Conservation (phyloP, 208 protist genomes). For the Leishmania gerbilli region DNA sequence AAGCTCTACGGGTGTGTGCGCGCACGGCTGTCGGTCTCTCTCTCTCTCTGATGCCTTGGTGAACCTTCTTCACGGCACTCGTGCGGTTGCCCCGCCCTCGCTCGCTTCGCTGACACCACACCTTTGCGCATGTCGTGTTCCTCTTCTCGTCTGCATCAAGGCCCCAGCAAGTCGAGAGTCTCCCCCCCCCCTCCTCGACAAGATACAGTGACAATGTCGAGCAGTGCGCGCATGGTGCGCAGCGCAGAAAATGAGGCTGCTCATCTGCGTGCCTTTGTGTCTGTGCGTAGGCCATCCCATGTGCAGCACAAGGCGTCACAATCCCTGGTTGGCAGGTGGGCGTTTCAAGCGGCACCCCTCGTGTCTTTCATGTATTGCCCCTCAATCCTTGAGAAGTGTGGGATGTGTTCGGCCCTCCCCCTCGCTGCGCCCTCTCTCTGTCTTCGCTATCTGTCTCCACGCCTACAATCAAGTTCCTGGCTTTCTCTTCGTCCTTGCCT, state of each 20-base stretch:
- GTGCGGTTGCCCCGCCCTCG: not conserved
- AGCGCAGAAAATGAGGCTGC: not conserved
- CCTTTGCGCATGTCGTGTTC: not conserved
- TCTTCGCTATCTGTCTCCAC: not conserved
- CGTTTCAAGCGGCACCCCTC: not conserved
- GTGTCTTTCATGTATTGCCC: not conserved
- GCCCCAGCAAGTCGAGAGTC: not conserved
- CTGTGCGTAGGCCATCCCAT: constrained; percentile 15
- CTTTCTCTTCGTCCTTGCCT: not conserved
- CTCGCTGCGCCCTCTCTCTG: not conserved
- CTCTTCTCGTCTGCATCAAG: not conserved
- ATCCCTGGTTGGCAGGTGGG: not conserved
- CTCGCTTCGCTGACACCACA: not conserved
- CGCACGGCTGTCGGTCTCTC: not conserved
- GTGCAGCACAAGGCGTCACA: not conserved
- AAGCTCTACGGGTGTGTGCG: not conserved
- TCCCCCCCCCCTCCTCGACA: not conserved
- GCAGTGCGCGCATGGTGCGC: not conserved
- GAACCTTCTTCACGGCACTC: not conserved
- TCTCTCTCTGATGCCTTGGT: not conserved
- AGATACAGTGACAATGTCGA: not conserved
- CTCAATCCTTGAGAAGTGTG: not conserved
- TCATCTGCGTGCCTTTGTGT: not conserved
- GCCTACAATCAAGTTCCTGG: not conserved
- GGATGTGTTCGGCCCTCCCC: not conserved